Conservation (phyloP, 2,329 filamentous ascomycete genomes). For the Hyphodiscus sp. region DNA sequence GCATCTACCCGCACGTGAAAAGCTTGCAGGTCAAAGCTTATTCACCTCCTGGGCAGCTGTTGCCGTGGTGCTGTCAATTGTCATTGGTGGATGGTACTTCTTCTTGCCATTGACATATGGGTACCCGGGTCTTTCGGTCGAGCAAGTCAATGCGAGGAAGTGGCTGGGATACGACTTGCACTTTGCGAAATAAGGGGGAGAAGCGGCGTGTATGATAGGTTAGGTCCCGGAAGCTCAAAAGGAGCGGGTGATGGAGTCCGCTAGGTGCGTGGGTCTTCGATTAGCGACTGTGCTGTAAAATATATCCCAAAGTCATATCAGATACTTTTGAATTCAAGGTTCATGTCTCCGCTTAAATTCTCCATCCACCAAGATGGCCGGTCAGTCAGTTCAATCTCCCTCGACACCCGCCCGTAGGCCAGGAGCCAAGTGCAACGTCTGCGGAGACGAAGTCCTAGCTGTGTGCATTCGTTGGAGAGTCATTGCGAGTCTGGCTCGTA, state of each 20-base stretch:
- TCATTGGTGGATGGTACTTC: constrained; percentile 79
- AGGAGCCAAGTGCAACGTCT: not conserved
- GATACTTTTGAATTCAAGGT: not conserved
- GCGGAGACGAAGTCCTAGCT: not conserved
- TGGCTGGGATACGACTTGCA: constrained; percentile 97
- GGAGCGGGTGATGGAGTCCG: not conserved
- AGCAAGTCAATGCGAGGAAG: constrained; percentile 75
- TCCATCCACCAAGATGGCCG: not conserved
- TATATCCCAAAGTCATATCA: not conserved
- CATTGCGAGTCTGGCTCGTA: too few species aligned
- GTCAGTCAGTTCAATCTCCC: not conserved
- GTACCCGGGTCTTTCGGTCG: constrained; percentile 76
- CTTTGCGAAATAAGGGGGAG: constrained; percentile 73
- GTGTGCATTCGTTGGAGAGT: too few species aligned
- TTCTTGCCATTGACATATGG: constrained; percentile 95
- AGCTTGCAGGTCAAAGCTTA: constrained; percentile 73
- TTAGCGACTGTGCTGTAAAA: not conserved
- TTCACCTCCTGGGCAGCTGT: constrained; percentile 73
- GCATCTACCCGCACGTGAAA: constrained; percentile 73
- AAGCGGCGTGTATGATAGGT: too few species aligned
- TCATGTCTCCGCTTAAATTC: not conserved
- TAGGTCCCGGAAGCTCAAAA: not conserved
- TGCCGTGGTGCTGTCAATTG: constrained; percentile 58
- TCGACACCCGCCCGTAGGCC: not conserved
- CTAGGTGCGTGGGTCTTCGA: not conserved